phyloP scores from a whole-genome alignment of 805 yeast species.

The Yamadazyma phyllophila region DNA sequence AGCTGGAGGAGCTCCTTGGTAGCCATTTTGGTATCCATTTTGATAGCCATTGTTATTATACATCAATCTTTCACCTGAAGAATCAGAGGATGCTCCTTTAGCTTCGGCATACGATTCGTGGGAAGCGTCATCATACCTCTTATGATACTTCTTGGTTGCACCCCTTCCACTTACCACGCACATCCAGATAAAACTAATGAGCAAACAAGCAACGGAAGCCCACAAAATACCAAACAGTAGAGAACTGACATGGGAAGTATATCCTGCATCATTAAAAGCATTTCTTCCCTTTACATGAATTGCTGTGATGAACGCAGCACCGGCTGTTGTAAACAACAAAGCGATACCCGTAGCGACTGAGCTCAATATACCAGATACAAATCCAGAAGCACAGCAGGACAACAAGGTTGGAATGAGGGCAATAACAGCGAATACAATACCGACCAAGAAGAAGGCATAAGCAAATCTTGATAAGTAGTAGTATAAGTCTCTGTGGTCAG shows the following conservation, averaged over 20 bases:
- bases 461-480: constrained; percentile 65
- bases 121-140: constrained; percentile 7
- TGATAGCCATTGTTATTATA: constrained; percentile 5
- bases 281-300: constrained; percentile 53
- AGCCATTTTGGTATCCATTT: neutral
- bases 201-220: constrained; percentile 30
- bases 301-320: constrained; percentile 53
- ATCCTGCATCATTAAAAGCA: constrained; percentile 45
- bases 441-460: constrained; percentile 59
- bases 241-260: constrained; percentile 43
- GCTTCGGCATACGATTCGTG: constrained; percentile 13
- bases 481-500: constrained; percentile 47
- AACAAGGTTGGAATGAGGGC: constrained; percentile 44
- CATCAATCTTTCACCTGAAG: constrained; percentile 9
- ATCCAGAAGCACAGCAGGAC: constrained; percentile 14
- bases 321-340: constrained; percentile 41
- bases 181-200: constrained; percentile 14
- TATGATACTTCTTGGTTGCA: constrained; percentile 9
- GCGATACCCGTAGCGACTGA: constrained; percentile 21
- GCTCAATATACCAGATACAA: constrained; percentile 12
- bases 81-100: constrained; percentile 11
- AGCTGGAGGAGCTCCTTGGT: neutral
- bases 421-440: constrained; percentile 54
- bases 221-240: constrained; percentile 62
- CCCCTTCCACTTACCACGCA: constrained; percentile 13